These are phyloP conservation scores for Flaveria bidentis DNA, from an alignment of 129 eudicot species.

Conservation along the genomic window DNA sequence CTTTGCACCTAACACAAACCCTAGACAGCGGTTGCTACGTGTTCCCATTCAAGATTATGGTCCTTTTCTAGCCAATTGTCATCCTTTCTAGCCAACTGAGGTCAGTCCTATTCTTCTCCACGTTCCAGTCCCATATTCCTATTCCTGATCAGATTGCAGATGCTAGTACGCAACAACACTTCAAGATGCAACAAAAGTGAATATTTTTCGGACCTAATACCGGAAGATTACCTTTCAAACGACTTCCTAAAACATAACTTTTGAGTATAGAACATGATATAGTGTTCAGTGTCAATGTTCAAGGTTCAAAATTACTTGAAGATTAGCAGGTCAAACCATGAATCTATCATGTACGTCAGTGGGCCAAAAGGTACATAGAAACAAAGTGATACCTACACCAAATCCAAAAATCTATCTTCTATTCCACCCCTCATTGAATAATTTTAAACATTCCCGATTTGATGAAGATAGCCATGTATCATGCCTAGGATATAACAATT, in stretches of 20 bases:
- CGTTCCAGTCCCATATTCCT: too few species aligned
- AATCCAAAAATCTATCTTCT: not conserved
- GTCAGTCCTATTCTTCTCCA: too few species aligned
- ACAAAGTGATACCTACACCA: conserved; percentile 10
- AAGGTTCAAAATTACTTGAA: too few species aligned
- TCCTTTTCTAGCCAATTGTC: too few species aligned
- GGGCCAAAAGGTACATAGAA: not conserved
- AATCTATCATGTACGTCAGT: not conserved
- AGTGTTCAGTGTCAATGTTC: not conserved
- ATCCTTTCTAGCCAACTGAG: too few species aligned
- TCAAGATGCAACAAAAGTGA: not conserved
- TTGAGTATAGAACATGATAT: not conserved
- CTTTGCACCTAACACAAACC: too few species aligned
- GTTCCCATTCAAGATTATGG: too few species aligned
- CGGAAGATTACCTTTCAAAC: not conserved
- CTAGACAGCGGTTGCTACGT: too few species aligned
- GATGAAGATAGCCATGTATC: conserved; percentile 13
- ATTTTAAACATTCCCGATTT: conserved; percentile 12
- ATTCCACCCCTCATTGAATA: conserved; percentile 16
- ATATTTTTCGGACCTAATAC: conserved; percentile 10
- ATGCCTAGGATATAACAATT: conserved; percentile 12
- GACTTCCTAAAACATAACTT: not conserved
- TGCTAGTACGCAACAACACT: too few species aligned
- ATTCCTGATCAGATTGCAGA: too few species aligned
- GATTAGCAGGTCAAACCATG: not conserved